Evolutionary conservation across 257 asterid genomes (phyloP), one percentile per base, ranked within the genome.

Genomic region (Prunella vulgaris): DNA sequence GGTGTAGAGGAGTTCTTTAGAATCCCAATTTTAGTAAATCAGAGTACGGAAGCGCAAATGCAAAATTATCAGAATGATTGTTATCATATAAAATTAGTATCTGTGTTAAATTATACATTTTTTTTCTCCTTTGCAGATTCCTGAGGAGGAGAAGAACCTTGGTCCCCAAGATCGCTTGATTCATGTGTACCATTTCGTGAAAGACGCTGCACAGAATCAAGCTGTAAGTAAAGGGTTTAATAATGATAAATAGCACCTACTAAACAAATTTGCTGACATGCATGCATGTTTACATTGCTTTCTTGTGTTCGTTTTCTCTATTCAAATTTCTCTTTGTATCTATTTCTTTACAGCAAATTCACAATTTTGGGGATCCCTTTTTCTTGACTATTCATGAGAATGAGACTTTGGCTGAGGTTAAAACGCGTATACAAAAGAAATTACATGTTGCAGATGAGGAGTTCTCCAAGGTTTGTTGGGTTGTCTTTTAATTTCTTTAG

Each of bases 311-410:
- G 24, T 38, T 70, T 60, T 53, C 10, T 75, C 27, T 18, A 24
- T 68, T 58, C 38, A 51, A 40, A 71, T 69, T 40, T 49, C 69
- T 63, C 48, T 12, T 35, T 64, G 60, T 38, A 25, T 64, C 42
- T 62, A 40, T 69, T 58, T 48, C 49, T 30, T 58, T 64, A 30
- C 79, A 85, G 84, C 92, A 84, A 73, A 77, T 82, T 20, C 86
- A 80, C 72, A 80, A 78, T 80, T 88, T 88, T 24, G 95, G 95
- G 40, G 92, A 84, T 60, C 95, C 95, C n/a, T 88, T 88, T 73
- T 81, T 88, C 80, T 76, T 85, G 61, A 82, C 80, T 69, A 84
- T 88, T 82, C 90, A 84, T 68, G 95, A 88, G 54, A 81, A 81
- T 3, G 95, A 88, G 79, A 88, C 90, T 63, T 17, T 85, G 76